Evolutionary conservation across 1,139 yeast species (phyloP).

Genomic region (Geotrichum carabidarum): DNA sequence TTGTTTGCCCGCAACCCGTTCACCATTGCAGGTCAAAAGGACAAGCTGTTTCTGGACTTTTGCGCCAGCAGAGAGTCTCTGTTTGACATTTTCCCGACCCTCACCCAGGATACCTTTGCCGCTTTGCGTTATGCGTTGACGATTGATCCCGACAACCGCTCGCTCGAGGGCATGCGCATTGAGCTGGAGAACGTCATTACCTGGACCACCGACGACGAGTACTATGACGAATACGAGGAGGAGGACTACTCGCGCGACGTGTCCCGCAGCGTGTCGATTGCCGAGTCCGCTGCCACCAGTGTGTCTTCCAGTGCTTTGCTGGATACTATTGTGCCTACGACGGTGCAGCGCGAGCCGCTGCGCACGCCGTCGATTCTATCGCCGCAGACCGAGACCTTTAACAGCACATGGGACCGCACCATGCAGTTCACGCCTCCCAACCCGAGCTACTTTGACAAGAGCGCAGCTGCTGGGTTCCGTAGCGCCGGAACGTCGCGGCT

Average conservation of each 20-base stretch:
- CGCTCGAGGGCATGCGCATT: slow-evolving; percentile 51
- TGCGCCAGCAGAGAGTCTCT: slow-evolving; percentile 83
- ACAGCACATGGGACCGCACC: slow-evolving; percentile 34
- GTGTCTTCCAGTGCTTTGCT: slow-evolving; percentile 13
- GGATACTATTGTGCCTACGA: slow-evolving; percentile 27
- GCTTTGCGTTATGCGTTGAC: slow-evolving; percentile 74
- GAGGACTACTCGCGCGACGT: slow-evolving; percentile 2
- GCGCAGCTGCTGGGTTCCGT: slow-evolving; percentile 6
- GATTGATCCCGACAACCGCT: slow-evolving; percentile 83
- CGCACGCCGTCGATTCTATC: slow-evolving; percentile 37
- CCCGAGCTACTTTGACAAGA: slow-evolving; percentile 18
- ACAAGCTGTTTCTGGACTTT: slow-evolving; percentile 80
- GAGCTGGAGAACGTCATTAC: slow-evolving; percentile 58
- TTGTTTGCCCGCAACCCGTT: slow-evolving; percentile 92
- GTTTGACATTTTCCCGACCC: slow-evolving; percentile 85
- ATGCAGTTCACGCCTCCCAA: slow-evolving; percentile 40
- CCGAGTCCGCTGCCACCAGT: slow-evolving; percentile 9
- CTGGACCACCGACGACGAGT: slow-evolving; percentile 83
- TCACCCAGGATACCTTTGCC: slow-evolving; percentile 81
- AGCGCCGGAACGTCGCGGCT: slow-evolving; percentile 18
- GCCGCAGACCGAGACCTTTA: slow-evolving; percentile 15
- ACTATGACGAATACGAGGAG: slow-evolving; percentile 44
- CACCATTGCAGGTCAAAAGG: slow-evolving; percentile 71
- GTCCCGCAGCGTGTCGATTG: neutral
- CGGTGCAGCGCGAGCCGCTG: slow-evolving; percentile 41